Evolutionary conservation across 805 yeast species (phyloP), one percentile per base, ranked within the genome.

Genomic region (Blastobotrys terrestris): DNA sequence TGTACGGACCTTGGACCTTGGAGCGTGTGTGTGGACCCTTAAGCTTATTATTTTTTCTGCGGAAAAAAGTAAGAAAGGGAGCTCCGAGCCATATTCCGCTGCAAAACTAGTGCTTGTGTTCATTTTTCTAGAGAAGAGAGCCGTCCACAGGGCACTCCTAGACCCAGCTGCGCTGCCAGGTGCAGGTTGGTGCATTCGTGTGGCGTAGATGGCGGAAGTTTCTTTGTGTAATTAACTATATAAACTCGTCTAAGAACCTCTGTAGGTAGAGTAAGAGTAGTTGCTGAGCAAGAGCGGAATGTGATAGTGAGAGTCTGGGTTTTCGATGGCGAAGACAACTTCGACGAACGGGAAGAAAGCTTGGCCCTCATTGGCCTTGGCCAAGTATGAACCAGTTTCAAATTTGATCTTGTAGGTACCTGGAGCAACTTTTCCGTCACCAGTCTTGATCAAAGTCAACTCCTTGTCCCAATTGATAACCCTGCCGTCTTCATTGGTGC

Each of bases 291-390:
- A 75, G 56, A 91, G 71, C 0, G 98, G 98, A 51, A 91, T 85
- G 66, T 91, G 98, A 68, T 89, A 91, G 66, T 91, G 98, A 40
- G 79, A 72, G 55, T 84, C 88, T 0, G 86, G 85, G 57, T 75
- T 74, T 4, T 76, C 76, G 2, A 91, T 80, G 31, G 77, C 77
- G 64, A 91, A 91, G 0, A 77, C 73, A 41, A 91, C 86, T 55
- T 91, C 97, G 6, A 90, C 89, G 63, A 78, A 85, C 0, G 97
- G 97, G 74, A 90, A 91, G 65, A 90, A 90, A 0, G 90, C 84
- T 53, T 74, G 69, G 53, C 69, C 67, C 11, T 58, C 46, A 55
- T 63, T 46, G 56, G 55, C 7, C 11, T 65, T 56, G 20, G 58
- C 58, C 59, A 86, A 83, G 64, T 88, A 88, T 40, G 78, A 77